Base-by-base conservation (phyloP, 2,329 filamentous ascomycete genomes). In the Fusarium abutilonis region DNA sequence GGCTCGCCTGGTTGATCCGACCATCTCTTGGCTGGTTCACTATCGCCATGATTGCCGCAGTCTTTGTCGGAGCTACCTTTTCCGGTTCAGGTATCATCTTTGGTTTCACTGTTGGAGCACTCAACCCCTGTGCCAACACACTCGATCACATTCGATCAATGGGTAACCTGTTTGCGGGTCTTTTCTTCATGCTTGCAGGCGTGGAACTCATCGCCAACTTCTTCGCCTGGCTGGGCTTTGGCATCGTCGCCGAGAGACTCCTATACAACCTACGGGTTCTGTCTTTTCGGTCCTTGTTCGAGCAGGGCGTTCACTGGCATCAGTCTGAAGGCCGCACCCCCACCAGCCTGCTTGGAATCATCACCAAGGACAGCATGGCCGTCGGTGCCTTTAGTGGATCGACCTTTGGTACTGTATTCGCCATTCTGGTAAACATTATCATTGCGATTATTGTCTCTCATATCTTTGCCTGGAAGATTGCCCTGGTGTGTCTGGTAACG, bases 391-490 rank as follows among this genome's bases (percentile, higher is more conserved):
- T 92, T 57, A 89, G 85, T 53, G 89, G 89, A 14, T 88, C 86
- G 5, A 87, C 90, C 17, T 80, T 91, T 52, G 88, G 89, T 8
- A 89, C 86, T 0, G 75, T 90, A 17, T 85, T 91, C 49, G 86
- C 88, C 1, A 87, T 90, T 23, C 66, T 82, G 2, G 82, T 91
- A 61, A 91, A 89, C 70, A 83, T 91, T 19, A 63, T 91, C 17
- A 85, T 83, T 0, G 88, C 86, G 2, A 86, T 91, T 44, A 83
- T 89, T 28, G 70, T 92, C 11, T 86, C 89, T 0, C 87, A 90
- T 60, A 85, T 91, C 43, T 80, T 92, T 50, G 88, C 88, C 2
- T 93, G 90, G 90, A 89, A 86, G 69, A 90, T 93, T 56, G 89
- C 89, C 1, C 73, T 93, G 11, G 89, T 92, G 6, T 88, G 87